Percentiles rank a stretch among this genome's conserved stretches.
Conservation (phyloP, 225 moss, liverwort and hornwort species). For the Thuidium tamariscinum region DNA sequence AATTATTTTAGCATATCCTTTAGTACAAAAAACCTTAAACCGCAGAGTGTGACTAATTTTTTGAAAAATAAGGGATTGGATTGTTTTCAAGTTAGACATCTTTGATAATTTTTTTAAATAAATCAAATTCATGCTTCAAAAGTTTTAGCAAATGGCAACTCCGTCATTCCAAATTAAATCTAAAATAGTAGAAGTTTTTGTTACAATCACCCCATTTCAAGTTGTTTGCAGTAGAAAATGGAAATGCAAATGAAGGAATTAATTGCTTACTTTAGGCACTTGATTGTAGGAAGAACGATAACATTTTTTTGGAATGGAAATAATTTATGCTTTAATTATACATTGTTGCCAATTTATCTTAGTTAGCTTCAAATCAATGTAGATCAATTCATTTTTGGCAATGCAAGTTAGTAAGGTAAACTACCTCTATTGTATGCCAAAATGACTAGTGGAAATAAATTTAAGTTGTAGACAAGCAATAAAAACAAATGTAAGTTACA, state of each 20-base stretch:
- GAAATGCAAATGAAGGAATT: neutral
- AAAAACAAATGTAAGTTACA: neutral
- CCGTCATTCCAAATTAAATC: too few species aligned
- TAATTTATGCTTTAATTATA: neutral
- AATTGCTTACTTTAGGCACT: too few species aligned
- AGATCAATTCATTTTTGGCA: neutral
- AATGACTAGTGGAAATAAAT: neutral
- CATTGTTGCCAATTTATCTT: neutral
- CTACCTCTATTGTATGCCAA: fast-evolving
- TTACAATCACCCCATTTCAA: too few species aligned
- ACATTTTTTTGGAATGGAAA: neutral
- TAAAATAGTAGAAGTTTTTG: too few species aligned
- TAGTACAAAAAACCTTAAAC: too few species aligned
- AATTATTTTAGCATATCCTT: too few species aligned
- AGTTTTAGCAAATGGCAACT: too few species aligned
- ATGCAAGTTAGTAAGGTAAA: neutral
- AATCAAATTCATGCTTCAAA: too few species aligned
- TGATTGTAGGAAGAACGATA: neutral
- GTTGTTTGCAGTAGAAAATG: neutral
- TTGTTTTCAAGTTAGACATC: too few species aligned
- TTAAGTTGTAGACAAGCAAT: neutral
- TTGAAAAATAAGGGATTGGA: too few species aligned
- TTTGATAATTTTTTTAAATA: too few species aligned
- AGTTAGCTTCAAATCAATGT: neutral
- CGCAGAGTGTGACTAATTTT: too few species aligned